Base-by-base conservation (phyloP, 805 yeast species). In the Priceomyces melissophilus region DNA sequence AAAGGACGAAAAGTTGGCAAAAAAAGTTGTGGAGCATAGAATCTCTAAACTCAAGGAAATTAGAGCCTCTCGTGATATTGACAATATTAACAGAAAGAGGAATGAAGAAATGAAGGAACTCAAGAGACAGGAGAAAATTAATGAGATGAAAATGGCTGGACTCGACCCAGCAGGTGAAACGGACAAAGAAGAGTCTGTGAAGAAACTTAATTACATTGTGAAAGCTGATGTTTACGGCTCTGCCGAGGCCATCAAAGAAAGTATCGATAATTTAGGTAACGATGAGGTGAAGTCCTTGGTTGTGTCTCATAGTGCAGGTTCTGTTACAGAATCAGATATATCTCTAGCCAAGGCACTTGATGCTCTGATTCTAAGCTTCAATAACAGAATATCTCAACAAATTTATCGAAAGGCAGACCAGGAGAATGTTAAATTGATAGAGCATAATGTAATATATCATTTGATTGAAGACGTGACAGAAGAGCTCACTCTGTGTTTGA, bases 181-280 rank as follows among this genome's bases (percentile, higher is more conserved):
- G 3, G 49, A 54, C 10, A 58, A 55, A 30, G 32, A 54, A 32
- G 23, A 38, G 4, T 38, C 40, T 32, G 39, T 60, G 39, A 36
- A 55, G 57, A 58, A 65, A 10, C 65, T 63, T 10, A 78, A 79
- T 25, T 88, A 82, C 48, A 81, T 93, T 20, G 70, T 93, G 28
- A 88, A 87, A 57, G 86, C 96, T 0, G 99, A 93, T 63, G 97
- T 91, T 1, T 82, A 83, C 50, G 99, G 99, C 0, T 90, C 98
- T 0, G 85, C 87, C 0, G 99, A 93, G 58, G 99, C 99, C 1
- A 85, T 93, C 27, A 75, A 69, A 30, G 96, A 90, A 58, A 81
- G 91, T 50, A 79, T 93, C 36, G 72, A 74, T 43, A 81, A 82
- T 10, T 64, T 93, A n/a, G 97, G 97, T 5, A 90, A 91, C 58